Conservation (phyloP, 2,329 filamentous ascomycete species). For the Calonectria pteridis region DNA sequence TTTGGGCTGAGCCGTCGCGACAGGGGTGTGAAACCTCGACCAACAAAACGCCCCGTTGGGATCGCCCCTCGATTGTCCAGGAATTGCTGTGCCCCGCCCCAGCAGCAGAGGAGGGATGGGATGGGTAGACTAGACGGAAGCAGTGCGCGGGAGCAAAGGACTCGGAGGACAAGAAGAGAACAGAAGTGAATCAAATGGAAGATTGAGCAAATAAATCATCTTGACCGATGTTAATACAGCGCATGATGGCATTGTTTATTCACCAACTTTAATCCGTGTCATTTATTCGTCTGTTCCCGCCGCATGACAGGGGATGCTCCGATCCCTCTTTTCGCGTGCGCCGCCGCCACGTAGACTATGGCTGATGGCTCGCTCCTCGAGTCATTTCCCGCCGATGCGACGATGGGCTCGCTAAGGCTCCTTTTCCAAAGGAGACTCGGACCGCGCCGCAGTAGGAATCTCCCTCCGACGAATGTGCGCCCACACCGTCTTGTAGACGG, state of each 20-base stretch:
- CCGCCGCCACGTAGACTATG: too few species aligned
- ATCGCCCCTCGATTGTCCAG: neutral
- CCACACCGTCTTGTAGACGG: constrained; percentile 50
- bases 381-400: neutral
- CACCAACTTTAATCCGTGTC: neutral
- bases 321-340: too few species aligned
- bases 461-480: constrained; percentile 38
- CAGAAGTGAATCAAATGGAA: neutral
- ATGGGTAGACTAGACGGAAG: neutral
- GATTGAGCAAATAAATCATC: neutral
- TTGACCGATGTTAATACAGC: neutral
- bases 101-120: neutral
- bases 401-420: constrained; percentile 29
- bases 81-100: neutral
- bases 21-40: constrained; percentile 4
- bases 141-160: neutral
- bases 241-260: neutral
- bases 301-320: too few species aligned
- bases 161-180: neutral
- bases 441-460: constrained; percentile 33
- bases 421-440: constrained; percentile 40
- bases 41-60: neutral
- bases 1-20: neutral
- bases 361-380: too few species aligned
- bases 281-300: neutral